Percentiles rank a stretch among this genome's conserved stretches.
phyloP scores from a whole-genome alignment of 495 filamentous ascomycete genomes.

The Bacidia gigantensis region DNA sequence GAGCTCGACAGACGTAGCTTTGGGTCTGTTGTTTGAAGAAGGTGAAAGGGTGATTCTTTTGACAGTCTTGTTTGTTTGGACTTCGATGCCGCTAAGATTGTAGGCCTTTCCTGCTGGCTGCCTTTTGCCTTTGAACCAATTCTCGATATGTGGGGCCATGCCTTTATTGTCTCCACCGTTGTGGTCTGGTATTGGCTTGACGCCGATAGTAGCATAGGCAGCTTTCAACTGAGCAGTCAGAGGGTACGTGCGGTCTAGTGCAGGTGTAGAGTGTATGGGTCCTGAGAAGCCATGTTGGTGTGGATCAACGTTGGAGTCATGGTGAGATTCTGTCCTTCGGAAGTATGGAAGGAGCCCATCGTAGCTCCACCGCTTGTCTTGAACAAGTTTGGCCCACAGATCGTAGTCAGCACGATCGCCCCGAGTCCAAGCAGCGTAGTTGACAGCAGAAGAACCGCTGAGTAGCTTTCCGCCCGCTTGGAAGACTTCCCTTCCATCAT shows the following conservation, averaged over 20 bases:
- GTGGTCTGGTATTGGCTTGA: slow-evolving; percentile 16
- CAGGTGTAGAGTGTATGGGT: slow-evolving; percentile 15
- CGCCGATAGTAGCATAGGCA: slow-evolving; percentile 19
- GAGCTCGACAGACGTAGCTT: slow-evolving; percentile 20
- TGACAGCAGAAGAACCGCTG: slow-evolving; percentile 25
- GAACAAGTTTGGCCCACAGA: slow-evolving; percentile 22
- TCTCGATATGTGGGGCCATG: slow-evolving; percentile 22
- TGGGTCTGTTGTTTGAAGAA: slow-evolving; percentile 7
- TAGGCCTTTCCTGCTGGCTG: slow-evolving; percentile 25
- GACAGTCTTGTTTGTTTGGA: slow-evolving; percentile 7
- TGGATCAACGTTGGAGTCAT: slow-evolving; percentile 11
- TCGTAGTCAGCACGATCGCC: slow-evolving; percentile 27
- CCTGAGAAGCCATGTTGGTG: slow-evolving; percentile 19
- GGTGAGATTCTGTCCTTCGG: slow-evolving; percentile 21
- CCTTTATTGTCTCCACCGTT: slow-evolving; percentile 23
- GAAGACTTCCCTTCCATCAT: slow-evolving; percentile 22
- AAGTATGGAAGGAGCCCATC: slow-evolving; percentile 25
- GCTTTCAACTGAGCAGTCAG: slow-evolving; percentile 16
- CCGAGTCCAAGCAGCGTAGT: slow-evolving; percentile 27
- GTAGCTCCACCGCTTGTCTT: slow-evolving; percentile 25
- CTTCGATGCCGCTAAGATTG: slow-evolving; percentile 12
- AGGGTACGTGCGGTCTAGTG: slow-evolving; percentile 21
- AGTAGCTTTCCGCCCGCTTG: slow-evolving; percentile 28
- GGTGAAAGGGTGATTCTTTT: neutral
- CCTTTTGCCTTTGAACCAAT: slow-evolving; percentile 23